These are phyloP conservation scores for Prunus davidiana DNA, from an alignment of 306 rosid genomes.

Conservation along the genomic window DNA sequence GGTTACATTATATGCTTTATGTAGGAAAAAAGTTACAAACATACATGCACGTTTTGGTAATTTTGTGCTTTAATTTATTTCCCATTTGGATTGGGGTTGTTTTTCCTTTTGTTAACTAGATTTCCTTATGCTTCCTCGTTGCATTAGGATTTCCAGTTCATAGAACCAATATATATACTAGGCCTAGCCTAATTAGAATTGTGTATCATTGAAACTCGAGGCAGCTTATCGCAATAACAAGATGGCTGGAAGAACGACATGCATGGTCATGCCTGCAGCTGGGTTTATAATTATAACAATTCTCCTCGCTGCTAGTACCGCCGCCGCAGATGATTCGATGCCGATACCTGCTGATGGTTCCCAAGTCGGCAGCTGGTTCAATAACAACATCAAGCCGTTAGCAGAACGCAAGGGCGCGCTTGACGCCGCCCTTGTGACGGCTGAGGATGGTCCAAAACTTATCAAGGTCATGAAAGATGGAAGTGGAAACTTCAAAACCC, in stretches of 20 bases:
- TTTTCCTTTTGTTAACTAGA: too few species aligned
- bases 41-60: too few species aligned
- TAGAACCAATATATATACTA: too few species aligned
- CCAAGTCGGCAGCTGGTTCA: slow-evolving; percentile 38
- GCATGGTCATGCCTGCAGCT: slow-evolving; percentile 1
- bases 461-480: slow-evolving; percentile 51
- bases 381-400: slow-evolving; percentile 14
- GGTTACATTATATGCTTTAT: too few species aligned
- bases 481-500: slow-evolving; percentile 44
- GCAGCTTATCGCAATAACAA: neutral
- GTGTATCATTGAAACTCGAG: too few species aligned
- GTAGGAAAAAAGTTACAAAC: too few species aligned
- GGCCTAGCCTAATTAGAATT: too few species aligned
- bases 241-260: slow-evolving; percentile 26
- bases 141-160: too few species aligned
- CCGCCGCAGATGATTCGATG: slow-evolving; percentile 14
- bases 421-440: slow-evolving; percentile 37
- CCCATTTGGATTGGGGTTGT: too few species aligned
- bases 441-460: slow-evolving; percentile 31
- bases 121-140: too few species aligned
- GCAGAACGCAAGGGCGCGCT: slow-evolving; percentile 3
- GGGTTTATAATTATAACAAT: neutral
- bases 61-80: too few species aligned
- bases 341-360: slow-evolving; percentile 31
- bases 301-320: neutral